Evolutionary conservation across 495 filamentous ascomycete genomes (phyloP).

Genomic region (Podospora bellae-mahoneyi): DNA sequence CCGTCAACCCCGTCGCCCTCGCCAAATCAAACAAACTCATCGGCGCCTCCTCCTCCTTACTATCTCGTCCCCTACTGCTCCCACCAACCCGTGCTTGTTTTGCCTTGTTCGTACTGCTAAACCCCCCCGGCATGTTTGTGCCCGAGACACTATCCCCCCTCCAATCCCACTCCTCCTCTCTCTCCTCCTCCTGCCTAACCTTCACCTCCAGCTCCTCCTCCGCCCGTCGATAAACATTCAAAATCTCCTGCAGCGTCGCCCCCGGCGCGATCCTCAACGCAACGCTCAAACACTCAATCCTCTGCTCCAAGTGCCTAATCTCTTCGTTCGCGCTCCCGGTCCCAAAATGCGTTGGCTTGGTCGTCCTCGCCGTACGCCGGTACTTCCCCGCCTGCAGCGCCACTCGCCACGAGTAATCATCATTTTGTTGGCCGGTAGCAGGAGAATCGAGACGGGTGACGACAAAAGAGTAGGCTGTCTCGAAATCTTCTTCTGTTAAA

Average conservation of each 20-base stretch:
- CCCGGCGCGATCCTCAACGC: conserved; percentile 79
- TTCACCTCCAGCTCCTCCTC: conserved; percentile 78
- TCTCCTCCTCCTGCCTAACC: conserved; percentile 65
- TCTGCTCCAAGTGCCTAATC: conserved; percentile 69
- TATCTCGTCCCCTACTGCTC: conserved; percentile 20
- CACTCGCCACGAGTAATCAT: conserved; percentile 89
- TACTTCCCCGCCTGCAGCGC: conserved; percentile 85
- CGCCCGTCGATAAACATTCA: conserved; percentile 77
- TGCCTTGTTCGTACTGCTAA: conserved; percentile 36
- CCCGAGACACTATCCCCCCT: conserved; percentile 50
- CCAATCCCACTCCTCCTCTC: conserved; percentile 70
- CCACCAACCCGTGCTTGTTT: conserved; percentile 11
- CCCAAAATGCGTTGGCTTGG: conserved; percentile 50
- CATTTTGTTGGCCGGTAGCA: conserved; percentile 35
- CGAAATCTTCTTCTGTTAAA: conserved; percentile 83
- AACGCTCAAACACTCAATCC: conserved; percentile 86
- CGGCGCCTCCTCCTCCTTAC: conserved; percentile 68
- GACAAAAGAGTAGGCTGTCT: conserved; percentile 94
- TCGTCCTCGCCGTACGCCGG: conserved; percentile 49
- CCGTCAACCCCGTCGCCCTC: conserved; percentile 69
- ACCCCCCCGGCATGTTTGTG: conserved; percentile 59
- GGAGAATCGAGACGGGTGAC: conserved; percentile 56
- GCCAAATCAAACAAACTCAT: conserved; percentile 95
- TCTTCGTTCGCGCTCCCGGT: conserved; percentile 51
- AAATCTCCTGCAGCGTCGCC: conserved; percentile 74